These are phyloP conservation scores for Tubosaeta brunneosetosa DNA, from an alignment of 768 basidiomycete species.

Conservation along the genomic window DNA sequence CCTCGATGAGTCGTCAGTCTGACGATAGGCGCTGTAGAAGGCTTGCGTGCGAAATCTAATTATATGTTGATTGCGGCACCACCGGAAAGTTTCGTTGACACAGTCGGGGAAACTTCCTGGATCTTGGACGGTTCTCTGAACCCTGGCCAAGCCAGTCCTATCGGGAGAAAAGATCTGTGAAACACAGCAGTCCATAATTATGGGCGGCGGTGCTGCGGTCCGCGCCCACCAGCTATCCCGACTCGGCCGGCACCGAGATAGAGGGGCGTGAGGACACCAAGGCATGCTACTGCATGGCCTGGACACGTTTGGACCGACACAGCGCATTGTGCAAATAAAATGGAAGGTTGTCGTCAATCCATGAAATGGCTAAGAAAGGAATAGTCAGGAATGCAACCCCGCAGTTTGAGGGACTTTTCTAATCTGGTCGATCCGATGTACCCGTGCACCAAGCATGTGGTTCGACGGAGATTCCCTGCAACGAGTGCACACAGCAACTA, in stretches of 20 bases:
- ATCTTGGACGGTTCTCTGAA: constrained; percentile 6
- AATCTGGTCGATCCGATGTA: constrained; percentile 24
- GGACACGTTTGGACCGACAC: constrained; percentile 8
- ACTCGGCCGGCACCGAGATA: constrained; percentile 24
- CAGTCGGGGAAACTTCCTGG: constrained; percentile 5
- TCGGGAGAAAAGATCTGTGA: constrained; percentile 10
- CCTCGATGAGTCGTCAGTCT: constrained; percentile 11
- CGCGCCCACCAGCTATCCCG: constrained; percentile 8
- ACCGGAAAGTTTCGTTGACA: constrained; percentile 9
- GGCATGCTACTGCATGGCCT: constrained; percentile 4
- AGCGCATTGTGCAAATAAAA: constrained; percentile 14
- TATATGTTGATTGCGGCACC: constrained; percentile 10
- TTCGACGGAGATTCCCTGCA: constrained; percentile 22
- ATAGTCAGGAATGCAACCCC: constrained; percentile 17
- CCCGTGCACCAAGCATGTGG: constrained; percentile 11
- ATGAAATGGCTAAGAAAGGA: constrained; percentile 14
- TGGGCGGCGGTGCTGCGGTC: constrained; percentile 16
- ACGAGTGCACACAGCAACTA: constrained; percentile 9
- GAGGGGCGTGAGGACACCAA: neutral
- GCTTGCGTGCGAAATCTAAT: constrained; percentile 9
- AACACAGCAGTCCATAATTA: constrained; percentile 10
- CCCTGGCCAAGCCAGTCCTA: constrained; percentile 3
- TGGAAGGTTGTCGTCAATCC: constrained; percentile 14
- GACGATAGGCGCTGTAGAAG: constrained; percentile 13
- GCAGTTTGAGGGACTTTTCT: constrained; percentile 28